Conservation (phyloP, 495 filamentous ascomycete species). For the Chaetomium cochliodes region DNA sequence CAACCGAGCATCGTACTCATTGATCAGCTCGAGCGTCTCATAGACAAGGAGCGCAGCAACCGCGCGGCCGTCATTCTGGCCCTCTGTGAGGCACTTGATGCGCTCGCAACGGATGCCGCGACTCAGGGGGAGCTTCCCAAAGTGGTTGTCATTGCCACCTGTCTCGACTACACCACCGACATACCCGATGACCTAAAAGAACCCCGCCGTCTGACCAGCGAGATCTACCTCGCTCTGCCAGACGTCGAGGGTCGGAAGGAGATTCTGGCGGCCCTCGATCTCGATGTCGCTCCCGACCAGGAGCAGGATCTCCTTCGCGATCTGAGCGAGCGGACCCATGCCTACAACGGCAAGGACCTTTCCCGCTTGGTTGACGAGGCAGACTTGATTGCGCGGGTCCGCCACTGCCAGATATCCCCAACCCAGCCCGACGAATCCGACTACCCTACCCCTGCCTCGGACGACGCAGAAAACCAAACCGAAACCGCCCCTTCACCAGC, state of each 20-base stretch:
- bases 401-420: background rate
- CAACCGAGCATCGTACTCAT: slow-evolving; percentile 83
- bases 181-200: slow-evolving; percentile 72
- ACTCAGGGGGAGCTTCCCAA: slow-evolving; percentile 39
- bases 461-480: background rate
- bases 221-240: slow-evolving; percentile 80
- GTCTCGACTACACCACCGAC: slow-evolving; percentile 67
- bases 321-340: slow-evolving; percentile 54
- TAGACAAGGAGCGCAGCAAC: slow-evolving; percentile 59
- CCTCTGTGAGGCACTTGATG: slow-evolving; percentile 55
- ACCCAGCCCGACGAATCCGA: background rate
- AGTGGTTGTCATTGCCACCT: slow-evolving; percentile 68
- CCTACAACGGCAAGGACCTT: slow-evolving; percentile 53
- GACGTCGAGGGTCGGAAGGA: slow-evolving; percentile 67
- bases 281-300: slow-evolving; percentile 36
- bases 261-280: slow-evolving; percentile 61
- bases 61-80: slow-evolving; percentile 48
- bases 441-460: slow-evolving; percentile 14
- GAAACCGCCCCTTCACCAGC: background rate
- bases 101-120: slow-evolving; percentile 40
- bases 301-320: slow-evolving; percentile 43
- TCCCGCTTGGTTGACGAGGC: slow-evolving; percentile 44
- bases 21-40: slow-evolving; percentile 74
- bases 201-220: slow-evolving; percentile 62
- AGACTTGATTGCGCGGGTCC: slow-evolving; percentile 30